These are phyloP conservation scores for Amylostereum chailletii DNA, from an alignment of 1,284 basidiomycete species.

Conservation along the genomic window DNA sequence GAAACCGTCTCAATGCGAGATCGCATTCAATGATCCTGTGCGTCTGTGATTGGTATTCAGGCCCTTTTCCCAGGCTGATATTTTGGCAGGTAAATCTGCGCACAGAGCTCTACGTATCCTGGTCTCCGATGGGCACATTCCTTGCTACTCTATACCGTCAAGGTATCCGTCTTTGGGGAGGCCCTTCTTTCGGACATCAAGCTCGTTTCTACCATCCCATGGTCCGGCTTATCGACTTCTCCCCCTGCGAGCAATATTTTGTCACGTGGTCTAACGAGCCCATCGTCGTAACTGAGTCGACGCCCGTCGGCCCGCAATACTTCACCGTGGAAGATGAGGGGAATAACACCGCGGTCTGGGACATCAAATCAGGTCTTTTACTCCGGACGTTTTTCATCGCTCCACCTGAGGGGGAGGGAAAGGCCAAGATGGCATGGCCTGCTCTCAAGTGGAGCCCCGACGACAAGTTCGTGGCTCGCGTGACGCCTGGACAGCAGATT, in stretches of 20 bases:
- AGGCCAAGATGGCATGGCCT: constrained; percentile 90
- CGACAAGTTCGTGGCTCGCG: constrained; percentile 89
- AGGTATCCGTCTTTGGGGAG: constrained; percentile 96
- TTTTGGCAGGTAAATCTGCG: constrained; percentile 40
- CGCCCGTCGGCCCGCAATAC: constrained; percentile 75
- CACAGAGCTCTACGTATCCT: constrained; percentile 96
- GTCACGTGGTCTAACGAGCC: constrained; percentile 98
- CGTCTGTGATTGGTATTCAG: constrained; percentile 15
- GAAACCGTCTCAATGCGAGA: constrained; percentile 81
- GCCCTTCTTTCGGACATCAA: constrained; percentile 78
- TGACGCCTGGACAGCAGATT: constrained; percentile 87
- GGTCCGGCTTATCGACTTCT: constrained; percentile 96
- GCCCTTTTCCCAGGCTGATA: neutral
- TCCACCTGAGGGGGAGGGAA: constrained; percentile 46
- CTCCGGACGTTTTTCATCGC: constrained; percentile 88
- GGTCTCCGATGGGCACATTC: constrained; percentile 95
- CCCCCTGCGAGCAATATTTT: constrained; percentile 93
- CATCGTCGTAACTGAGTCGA: constrained; percentile 80
- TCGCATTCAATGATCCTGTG: constrained; percentile 69
- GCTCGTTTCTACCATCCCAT: constrained; percentile 93
- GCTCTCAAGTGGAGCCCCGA: constrained; percentile 97
- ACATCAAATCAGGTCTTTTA: constrained; percentile 88
- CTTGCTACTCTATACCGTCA: constrained; percentile 92
- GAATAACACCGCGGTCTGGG: constrained; percentile 97
- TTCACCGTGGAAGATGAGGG: constrained; percentile 95